Percentiles rank a stretch among this genome's conserved stretches.
Conservation (phyloP, 2,329 filamentous ascomycete genomes). For the Cladorrhinum sp. region DNA sequence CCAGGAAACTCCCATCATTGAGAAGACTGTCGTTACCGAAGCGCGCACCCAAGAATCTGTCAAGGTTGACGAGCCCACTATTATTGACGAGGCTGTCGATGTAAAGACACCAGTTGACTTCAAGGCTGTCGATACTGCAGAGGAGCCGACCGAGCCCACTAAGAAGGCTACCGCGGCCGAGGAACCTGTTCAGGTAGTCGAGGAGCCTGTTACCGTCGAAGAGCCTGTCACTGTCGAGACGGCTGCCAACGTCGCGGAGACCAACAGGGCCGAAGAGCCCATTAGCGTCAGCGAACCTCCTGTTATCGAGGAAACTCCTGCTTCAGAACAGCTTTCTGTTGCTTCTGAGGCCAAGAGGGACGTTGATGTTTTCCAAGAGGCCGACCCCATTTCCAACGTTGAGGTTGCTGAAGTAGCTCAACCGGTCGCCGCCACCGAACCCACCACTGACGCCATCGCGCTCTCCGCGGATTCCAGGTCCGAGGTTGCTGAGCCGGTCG, state of each 20-base stretch:
- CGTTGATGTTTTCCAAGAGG: too few relatives aligned
- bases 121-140: constrained; percentile 6
- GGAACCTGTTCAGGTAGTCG: constrained; percentile 1
- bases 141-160: constrained; percentile 5
- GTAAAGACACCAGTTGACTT: neutral
- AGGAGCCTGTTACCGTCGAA: constrained; percentile 10
- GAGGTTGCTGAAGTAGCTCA: constrained; percentile 5
- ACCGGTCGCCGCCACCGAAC: constrained; percentile 6
- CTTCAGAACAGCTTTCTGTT: too few relatives aligned
- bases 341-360: constrained; percentile 11
- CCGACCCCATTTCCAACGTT: too few relatives aligned
- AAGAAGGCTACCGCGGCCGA: constrained; percentile 1
- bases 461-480: neutral
- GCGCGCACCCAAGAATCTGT: constrained; percentile 11
- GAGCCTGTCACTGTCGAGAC: constrained; percentile 14
- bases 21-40: neutral
- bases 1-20: neutral
- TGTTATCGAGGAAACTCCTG: too few relatives aligned
- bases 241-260: too few relatives aligned
- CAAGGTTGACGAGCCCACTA: neutral
- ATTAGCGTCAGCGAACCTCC: too few relatives aligned
- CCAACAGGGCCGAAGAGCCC: too few relatives aligned
- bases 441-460: neutral
- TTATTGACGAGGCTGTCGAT: constrained; percentile 2
- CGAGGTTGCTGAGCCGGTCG: too few relatives aligned